These are phyloP conservation scores for Arthrinium phaeospermum DNA, from an alignment of 2,329 filamentous ascomycete genomes.

Conservation along the genomic window DNA sequence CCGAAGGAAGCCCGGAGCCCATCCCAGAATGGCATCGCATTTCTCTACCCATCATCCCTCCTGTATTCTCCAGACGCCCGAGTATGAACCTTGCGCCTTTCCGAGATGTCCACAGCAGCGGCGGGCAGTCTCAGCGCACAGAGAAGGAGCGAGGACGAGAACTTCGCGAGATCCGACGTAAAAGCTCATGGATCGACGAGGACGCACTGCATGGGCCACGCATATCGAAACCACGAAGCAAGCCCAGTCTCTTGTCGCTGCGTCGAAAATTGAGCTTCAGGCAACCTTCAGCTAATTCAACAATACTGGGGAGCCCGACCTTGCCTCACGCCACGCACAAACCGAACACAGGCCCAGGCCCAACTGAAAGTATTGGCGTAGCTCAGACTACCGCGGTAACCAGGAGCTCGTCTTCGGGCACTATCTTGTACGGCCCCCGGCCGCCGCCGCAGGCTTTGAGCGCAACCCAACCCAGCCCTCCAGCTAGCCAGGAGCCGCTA, in stretches of 20 bases:
- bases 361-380: not conserved
- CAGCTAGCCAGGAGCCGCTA: not conserved
- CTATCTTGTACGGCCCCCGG: not conserved
- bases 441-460: not conserved
- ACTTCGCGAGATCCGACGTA: slow-evolving; percentile 35
- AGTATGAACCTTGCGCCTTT: slow-evolving; percentile 25
- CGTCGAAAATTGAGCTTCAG: slow-evolving; percentile 30
- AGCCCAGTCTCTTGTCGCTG: slow-evolving; percentile 11
- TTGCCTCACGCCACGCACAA: slow-evolving; percentile 33
- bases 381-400: not conserved
- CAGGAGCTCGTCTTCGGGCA: not conserved
- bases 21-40: not conserved
- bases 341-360: too few species aligned
- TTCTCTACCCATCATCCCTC: slow-evolving; percentile 32
- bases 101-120: slow-evolving; percentile 6
- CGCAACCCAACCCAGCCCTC: not conserved
- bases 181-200: slow-evolving; percentile 55
- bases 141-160: slow-evolving; percentile 37
- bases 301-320: slow-evolving; percentile 34
- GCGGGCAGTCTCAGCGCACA: slow-evolving; percentile 20
- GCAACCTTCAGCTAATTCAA: slow-evolving; percentile 26
- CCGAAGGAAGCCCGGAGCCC: not conserved
- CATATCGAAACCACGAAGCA: slow-evolving; percentile 37
- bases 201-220: slow-evolving; percentile 56
- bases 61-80: slow-evolving; percentile 29